These are phyloP conservation scores for Escovopsis weberi DNA, from an alignment of 2,329 filamentous ascomycete species.

Conservation along the genomic window DNA sequence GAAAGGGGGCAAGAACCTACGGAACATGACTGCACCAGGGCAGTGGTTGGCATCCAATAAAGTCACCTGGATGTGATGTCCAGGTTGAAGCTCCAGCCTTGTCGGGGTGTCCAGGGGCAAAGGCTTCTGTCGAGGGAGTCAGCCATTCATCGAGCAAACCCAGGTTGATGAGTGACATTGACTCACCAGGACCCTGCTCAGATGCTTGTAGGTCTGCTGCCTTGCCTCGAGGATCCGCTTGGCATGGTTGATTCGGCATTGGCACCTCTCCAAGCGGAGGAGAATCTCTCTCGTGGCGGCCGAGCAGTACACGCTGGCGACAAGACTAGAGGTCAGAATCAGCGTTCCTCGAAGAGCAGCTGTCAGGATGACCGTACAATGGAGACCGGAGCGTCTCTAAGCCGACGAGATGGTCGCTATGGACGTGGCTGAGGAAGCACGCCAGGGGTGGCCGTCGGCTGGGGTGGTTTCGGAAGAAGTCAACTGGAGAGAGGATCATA, in stretches of 20 bases:
- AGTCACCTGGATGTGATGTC: conserved; percentile 60
- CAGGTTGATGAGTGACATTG: neutral
- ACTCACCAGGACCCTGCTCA: conserved; percentile 50
- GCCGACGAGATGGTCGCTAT: conserved; percentile 77
- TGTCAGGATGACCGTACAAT: conserved; percentile 35
- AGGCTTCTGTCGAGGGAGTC: conserved; percentile 39
- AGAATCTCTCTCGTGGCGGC: conserved; percentile 69
- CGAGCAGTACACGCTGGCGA: conserved; percentile 64
- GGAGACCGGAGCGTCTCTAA: conserved; percentile 62
- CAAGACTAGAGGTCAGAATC: neutral
- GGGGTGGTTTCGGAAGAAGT: conserved; percentile 56
- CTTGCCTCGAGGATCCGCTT: conserved; percentile 63
- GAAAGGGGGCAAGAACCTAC: conserved; percentile 21
- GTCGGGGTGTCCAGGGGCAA: conserved; percentile 73
- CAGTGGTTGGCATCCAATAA: conserved; percentile 89
- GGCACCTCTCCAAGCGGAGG: conserved; percentile 62
- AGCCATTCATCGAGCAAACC: neutral
- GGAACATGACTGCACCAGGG: conserved; percentile 79
- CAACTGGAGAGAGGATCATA: conserved; percentile 37
- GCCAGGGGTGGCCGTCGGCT: conserved; percentile 50
- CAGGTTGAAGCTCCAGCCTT: conserved; percentile 55
- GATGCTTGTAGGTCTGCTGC: conserved; percentile 61
- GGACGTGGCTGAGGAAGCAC: conserved; percentile 84
- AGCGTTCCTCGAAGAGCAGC: too few relatives aligned
- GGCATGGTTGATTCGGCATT: conserved; percentile 68